Evolutionary conservation across 179 eudicot genomes (phyloP).

Genomic region (Actinidia polygama): DNA sequence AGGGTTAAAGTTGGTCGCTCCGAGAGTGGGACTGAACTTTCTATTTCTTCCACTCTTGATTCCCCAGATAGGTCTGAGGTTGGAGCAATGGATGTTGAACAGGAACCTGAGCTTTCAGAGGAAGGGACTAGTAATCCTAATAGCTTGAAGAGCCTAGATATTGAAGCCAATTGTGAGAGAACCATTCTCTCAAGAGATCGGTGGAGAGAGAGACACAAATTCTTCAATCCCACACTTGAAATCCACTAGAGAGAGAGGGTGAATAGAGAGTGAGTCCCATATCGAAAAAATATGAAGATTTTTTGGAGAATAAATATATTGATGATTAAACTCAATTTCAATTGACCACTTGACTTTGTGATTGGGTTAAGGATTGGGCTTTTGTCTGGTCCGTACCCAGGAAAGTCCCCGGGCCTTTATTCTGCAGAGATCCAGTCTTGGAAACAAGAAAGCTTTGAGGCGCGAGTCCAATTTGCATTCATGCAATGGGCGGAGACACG

Average conservation of each 20-base stretch:
- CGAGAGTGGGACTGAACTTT: constrained; percentile 91
- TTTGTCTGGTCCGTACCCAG: background rate
- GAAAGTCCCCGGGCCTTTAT: constrained; percentile 40
- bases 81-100: constrained; percentile 44
- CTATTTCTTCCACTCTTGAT: constrained; percentile 84
- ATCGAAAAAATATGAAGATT: no score
- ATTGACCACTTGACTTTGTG: constrained; percentile 18
- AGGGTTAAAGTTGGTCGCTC: constrained; percentile 53
- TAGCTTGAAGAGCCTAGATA: constrained; percentile 24
- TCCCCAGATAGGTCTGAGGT: constrained; percentile 73
- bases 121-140: constrained; percentile 28
- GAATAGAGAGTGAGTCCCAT: no score
- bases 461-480: background rate
- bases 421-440: constrained; percentile 33
- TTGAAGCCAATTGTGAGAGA: constrained; percentile 35
- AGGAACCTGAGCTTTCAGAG: constrained; percentile 34
- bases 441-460: constrained; percentile 17
- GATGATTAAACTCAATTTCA: no score
- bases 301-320: background rate
- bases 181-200: constrained; percentile 3
- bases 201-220: constrained; percentile 35
- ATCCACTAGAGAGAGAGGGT: no score
- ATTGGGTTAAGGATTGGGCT: background rate
- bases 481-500: constrained; percentile 13
- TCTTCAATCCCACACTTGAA: background rate